Evolutionary conservation across 2,329 filamentous ascomycete species (phyloP), one percentile per base, ranked within the genome.

Genomic region (Ophiobolus disseminans): DNA sequence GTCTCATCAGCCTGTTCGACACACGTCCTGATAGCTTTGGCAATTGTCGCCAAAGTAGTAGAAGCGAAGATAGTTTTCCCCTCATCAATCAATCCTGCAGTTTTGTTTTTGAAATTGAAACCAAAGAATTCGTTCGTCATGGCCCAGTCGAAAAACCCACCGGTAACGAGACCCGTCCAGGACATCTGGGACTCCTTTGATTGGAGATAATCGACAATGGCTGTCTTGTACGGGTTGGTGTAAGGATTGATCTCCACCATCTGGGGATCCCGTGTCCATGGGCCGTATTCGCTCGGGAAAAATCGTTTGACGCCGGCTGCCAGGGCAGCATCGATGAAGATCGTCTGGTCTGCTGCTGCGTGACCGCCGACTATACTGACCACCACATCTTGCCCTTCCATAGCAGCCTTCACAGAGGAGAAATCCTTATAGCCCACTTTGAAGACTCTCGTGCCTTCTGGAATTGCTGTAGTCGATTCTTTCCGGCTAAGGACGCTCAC

Each of bases 221-320:
- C 14, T 4, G 19, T 16, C 11, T 40, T 40, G 17, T 14, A 11
- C n/a, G 40, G 40, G 14, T 23, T 8, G 30, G 31, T 34, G 25
- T 28, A 28, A 8, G 38, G 28, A 14, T 17, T 22, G 19, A 35
- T 17, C 26, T 45, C 14, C 17, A 7, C 7, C 13, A 30, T 17
- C 11, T 20, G 11, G 3, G n/a, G 20, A 20, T 45, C 10, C 16
- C 13, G 30, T 3, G 26, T 60, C 42, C 75, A 59, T 26, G 58
- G 58, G 47, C 72, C 70, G 51, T 69, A 76, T 43, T 75, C 73
- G 6, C 61, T 61, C 3, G 73, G 73, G 28, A 76, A 61, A 52
- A 74, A 67, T 16, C 70, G 61, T 32, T 61, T 58, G 7, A 74
- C 71, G 10, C 71, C 67, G 3, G 70, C 69, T 5, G 63, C 60